Evolutionary conservation across 78 protist species (phyloP), one percentile per base, ranked within the genome.

Genomic region (Dictyostelium purpureum): DNA sequence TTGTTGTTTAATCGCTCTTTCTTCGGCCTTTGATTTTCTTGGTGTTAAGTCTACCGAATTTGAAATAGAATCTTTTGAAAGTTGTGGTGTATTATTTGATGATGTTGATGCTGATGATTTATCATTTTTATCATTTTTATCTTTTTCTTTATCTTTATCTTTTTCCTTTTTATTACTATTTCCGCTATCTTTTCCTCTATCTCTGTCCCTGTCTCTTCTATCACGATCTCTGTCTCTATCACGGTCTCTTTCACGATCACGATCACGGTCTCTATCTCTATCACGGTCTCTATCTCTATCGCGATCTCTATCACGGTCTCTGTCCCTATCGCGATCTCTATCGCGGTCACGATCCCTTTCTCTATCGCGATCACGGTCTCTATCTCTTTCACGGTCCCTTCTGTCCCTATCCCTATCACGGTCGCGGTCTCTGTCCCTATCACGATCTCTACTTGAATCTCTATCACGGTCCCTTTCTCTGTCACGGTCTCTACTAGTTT

Each of bases 171-270:
- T 61, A 65, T 49, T 43, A 26, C 74, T 38, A 14, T 54, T 24
- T 19, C 73, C 12, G 21, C 78, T 7, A 47, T 71, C 78, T 71
- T 45, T 74, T 21, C 21, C 37, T 18, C 33, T 51, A 12, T 40
- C 38, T 3, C 11, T 56, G 10, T 56, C n/a, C 2, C 33, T 65
- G 33, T 65, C 28, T 40, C 66, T 49, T 65, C 87, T 35, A 49
- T 79, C 76, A 49, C 76, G 61, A 47, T 79, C 89, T 61, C 79
- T 67, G 52, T 79, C 88, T 26, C 67, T 49, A 51, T 80, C 40
- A 40, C 38, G 4, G 2, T 40, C 19, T 4, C 28, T n/a, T 67
- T 38, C 28, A 2, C 49, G n/a, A n/a, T n/a, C n/a, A 31, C 51
- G 6, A 19, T 35, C 26, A 16, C 52, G 33, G n/a, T 76, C 35